Conservation (phyloP, 306 rosid genomes). For the Cucurbita moschata region DNA sequence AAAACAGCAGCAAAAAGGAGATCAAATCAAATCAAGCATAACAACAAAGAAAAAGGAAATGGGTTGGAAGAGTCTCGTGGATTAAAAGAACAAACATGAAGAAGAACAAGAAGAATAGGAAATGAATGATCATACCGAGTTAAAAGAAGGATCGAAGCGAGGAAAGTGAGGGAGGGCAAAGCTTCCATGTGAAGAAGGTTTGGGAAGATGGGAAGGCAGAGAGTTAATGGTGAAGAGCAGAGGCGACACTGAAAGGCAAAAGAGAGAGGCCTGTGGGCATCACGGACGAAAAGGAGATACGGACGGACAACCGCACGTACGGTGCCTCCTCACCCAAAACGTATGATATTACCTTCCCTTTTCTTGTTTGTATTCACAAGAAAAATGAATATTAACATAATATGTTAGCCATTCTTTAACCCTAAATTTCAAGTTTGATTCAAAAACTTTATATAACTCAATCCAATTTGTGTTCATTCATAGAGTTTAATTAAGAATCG, state of each 20-base stretch:
- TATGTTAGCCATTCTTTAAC: too few species aligned
- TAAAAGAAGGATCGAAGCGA: background rate
- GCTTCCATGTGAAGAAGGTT: background rate
- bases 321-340: background rate
- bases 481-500: too few species aligned
- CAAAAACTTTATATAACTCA: too few species aligned
- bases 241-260: background rate
- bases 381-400: too few species aligned
- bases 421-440: too few species aligned
- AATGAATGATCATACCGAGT: background rate
- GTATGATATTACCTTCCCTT: background rate
- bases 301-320: conserved; percentile 3
- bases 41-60: background rate
- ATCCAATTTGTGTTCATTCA: too few species aligned
- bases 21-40: background rate
- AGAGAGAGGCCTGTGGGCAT: background rate
- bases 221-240: background rate
- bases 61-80: conserved; percentile 1
- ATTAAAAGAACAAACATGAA: background rate
- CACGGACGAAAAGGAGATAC: conserved; percentile 9
- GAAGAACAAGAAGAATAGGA: background rate
- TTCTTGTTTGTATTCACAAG: background rate
- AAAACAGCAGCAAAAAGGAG: background rate
- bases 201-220: background rate
- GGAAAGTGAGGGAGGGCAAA: background rate